A percentile compares a stretch with the other conserved stretches of the same genome.
phyloP scores from a whole-genome alignment of 2,329 filamentous ascomycete species.

The Trichoderma sp. region DNA sequence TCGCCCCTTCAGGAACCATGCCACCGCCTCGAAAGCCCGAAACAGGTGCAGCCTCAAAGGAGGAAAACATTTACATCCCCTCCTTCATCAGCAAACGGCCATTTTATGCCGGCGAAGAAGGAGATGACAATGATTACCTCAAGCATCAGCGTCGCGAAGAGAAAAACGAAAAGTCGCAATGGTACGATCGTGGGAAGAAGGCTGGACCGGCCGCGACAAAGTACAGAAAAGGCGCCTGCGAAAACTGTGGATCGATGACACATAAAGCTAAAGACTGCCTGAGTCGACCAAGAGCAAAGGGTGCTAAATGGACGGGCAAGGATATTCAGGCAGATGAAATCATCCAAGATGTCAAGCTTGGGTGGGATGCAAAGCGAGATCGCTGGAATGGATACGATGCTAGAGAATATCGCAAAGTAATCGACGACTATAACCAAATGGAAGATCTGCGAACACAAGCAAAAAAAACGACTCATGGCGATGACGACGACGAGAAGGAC shows the following conservation, averaged over 20 bases:
- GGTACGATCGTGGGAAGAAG: slow-evolving; percentile 90
- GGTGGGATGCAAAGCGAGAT: slow-evolving; percentile 97
- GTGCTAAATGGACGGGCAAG: slow-evolving; percentile 86
- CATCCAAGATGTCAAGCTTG: slow-evolving; percentile 78
- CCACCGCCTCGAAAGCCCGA: slow-evolving; percentile 35
- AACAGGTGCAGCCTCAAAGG: slow-evolving; percentile 57
- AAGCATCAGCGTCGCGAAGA: slow-evolving; percentile 76
- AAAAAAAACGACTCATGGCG: slow-evolving; percentile 39
- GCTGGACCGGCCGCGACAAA: slow-evolving; percentile 86
- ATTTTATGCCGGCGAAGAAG: slow-evolving; percentile 84
- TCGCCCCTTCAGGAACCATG: not conserved
- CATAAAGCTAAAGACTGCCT: slow-evolving; percentile 95
- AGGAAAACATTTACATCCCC: slow-evolving; percentile 98
- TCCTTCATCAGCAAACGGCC: slow-evolving; percentile 97
- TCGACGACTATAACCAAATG: slow-evolving; percentile 83
- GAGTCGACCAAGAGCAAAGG: slow-evolving; percentile 79
- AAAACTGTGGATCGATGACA: slow-evolving; percentile 96
- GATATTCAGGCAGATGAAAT: slow-evolving; percentile 92
- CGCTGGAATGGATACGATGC: slow-evolving; percentile 98
- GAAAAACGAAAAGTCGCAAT: slow-evolving; percentile 72
- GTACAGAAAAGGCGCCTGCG: slow-evolving; percentile 95
- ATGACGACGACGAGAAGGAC: slow-evolving; percentile 41
- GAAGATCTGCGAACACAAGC: slow-evolving; percentile 67
- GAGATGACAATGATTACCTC: slow-evolving; percentile 80
- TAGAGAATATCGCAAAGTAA: slow-evolving; percentile 78